These are phyloP conservation scores for Boletus semigastroideus DNA, from an alignment of 1,284 basidiomycete genomes.

Conservation along the genomic window DNA sequence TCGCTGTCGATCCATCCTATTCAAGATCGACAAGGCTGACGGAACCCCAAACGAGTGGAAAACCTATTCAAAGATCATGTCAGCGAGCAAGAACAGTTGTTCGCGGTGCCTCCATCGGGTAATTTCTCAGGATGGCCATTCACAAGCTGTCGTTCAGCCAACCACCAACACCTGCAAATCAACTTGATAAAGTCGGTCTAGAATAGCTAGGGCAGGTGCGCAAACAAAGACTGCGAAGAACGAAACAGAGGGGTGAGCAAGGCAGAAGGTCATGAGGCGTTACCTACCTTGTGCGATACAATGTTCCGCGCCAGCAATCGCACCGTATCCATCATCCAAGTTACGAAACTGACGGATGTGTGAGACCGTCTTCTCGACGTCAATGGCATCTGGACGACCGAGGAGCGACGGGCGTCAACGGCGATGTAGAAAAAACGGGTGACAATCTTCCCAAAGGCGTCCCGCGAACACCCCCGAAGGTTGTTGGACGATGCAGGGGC, in stretches of 20 bases:
- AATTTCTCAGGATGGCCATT: slow-evolving; percentile 97
- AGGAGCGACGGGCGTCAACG: slow-evolving; percentile 82
- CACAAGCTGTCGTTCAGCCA: slow-evolving; percentile 90
- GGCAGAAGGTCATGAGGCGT: not conserved
- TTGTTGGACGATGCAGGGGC: slow-evolving; percentile 83
- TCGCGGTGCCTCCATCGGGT: slow-evolving; percentile 78
- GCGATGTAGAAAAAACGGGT: slow-evolving; percentile 92
- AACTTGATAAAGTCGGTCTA: slow-evolving; percentile 77
- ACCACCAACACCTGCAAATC: slow-evolving; percentile 84
- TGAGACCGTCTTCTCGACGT: slow-evolving; percentile 63
- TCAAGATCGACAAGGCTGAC: slow-evolving; percentile 83
- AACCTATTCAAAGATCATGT: slow-evolving; percentile 51
- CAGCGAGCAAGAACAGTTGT: slow-evolving; percentile 20
- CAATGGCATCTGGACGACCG: slow-evolving; percentile 62
- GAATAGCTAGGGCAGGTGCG: slow-evolving; percentile 82
- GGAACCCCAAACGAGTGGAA: slow-evolving; percentile 99
- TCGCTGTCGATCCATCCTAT: slow-evolving; percentile 89
- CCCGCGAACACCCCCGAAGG: slow-evolving; percentile 89
- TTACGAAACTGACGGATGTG: slow-evolving; percentile 85
- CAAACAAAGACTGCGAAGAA: slow-evolving; percentile 79
- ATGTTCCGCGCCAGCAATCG: slow-evolving; percentile 81
- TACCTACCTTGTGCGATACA: slow-evolving; percentile 86
- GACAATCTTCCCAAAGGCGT: slow-evolving; percentile 83
- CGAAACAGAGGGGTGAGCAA: not conserved
- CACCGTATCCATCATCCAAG: slow-evolving; percentile 96